phyloP scores from a whole-genome alignment of 306 rosid genomes.

The Mimosa pudica region DNA sequence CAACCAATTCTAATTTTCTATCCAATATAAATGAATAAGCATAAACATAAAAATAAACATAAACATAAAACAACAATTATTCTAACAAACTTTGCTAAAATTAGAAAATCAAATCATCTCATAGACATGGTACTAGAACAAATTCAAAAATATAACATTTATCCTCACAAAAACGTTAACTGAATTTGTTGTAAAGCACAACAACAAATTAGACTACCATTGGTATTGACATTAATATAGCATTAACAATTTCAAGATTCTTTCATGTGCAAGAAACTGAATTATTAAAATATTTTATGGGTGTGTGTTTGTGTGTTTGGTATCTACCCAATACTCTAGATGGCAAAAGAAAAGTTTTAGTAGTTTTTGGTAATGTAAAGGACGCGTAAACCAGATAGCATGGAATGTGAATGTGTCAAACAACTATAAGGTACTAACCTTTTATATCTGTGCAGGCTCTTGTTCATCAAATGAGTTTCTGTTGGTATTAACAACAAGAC shows the following conservation, averaged over 20 bases:
- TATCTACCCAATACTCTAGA: conserved; percentile 17
- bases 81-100: not conserved
- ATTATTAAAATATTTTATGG: not conserved
- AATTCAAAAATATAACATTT: conserved; percentile 11
- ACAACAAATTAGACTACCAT: not conserved
- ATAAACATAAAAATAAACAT: no score
- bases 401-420: not conserved
- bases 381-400: conserved; percentile 1
- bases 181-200: not conserved
- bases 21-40: no score
- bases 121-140: not conserved
- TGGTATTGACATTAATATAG: not conserved
- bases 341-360: conserved; percentile 5
- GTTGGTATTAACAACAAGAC: conserved; percentile 40
- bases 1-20: no score
- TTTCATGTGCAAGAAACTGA: conserved; percentile 3
- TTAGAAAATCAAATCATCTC: not conserved
- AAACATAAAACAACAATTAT: no score
- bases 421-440: conserved; percentile 55
- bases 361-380: conserved; percentile 20
- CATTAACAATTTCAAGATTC: conserved; percentile 2
- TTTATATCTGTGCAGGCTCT: conserved; percentile 46
- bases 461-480: conserved; percentile 54
- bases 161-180: conserved; percentile 12
- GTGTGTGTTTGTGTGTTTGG: not conserved